Base-by-base conservation (phyloP, 2,329 filamentous ascomycete species). In the Fusarium paranaense region DNA sequence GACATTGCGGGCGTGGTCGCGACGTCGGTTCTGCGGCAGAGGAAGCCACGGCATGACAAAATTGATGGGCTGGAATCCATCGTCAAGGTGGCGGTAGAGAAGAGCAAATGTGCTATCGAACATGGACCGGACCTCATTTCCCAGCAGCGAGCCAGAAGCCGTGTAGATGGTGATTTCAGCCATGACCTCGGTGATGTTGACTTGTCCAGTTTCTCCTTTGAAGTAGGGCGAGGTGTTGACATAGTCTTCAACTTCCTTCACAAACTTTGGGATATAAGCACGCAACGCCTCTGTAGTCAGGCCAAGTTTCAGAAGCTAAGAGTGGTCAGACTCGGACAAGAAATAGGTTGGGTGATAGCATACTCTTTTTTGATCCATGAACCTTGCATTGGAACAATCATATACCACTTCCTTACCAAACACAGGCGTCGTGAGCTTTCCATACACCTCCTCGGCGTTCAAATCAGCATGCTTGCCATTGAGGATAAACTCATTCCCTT, bases 361-460 rank as follows among this genome's bases (percentile, higher is more conserved):
- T 83, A 94, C 93, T 89, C 95, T 95, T 87, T 97, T 97, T 86
- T 97, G 95, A 85, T 97, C 95, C 95, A 97, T 97, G 76, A 97
- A 89, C 83, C 97, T 96, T 54, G 94, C 88, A 82, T 97, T 97
- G 13, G 94, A 93, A 83, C 94, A 97, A 81, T 97, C 94, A 81
- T 97, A 97, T 30, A 97, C 93, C 14, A 97, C 94, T 83, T 95
- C 92, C 73, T 90, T 90, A 70, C 95, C 95, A 82, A 97, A 97
- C 5, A 91, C 89, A 13, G 90, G 90, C 5, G 89, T 91, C 2
- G 90, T 91, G 64, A 98, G 87, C 54, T 93, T 92, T 56, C 90
- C 92, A 84, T 97, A 97, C 66, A 97, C 93, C 78, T 97, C 95
- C 84, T 97, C 95, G 20, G 95, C 95, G 80, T 94, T 95, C 77